These are phyloP conservation scores for Inonotus obliquus DNA, from an alignment of 1,284 basidiomycete genomes.

Conservation along the genomic window DNA sequence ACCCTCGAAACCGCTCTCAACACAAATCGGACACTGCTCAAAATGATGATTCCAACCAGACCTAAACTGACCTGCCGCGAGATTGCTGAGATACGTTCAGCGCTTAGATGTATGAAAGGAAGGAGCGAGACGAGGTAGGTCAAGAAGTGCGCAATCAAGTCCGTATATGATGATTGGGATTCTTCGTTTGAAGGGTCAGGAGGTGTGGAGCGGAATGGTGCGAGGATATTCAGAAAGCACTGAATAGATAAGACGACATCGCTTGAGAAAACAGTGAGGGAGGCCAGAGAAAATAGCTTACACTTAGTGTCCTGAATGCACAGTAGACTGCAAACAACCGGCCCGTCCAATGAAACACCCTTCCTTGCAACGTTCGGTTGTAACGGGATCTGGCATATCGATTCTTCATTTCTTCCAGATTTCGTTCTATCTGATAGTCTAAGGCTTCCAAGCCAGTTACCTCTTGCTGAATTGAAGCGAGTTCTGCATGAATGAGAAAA, in stretches of 20 bases:
- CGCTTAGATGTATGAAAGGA: conserved; percentile 33
- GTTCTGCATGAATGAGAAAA: conserved; percentile 30
- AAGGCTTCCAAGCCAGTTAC: conserved; percentile 60
- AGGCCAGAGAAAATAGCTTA: conserved; percentile 33
- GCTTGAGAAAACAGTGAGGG: not conserved
- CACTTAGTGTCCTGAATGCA: conserved; percentile 56
- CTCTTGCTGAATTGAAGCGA: conserved; percentile 42
- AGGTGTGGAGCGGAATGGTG: conserved; percentile 32
- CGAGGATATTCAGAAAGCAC: conserved; percentile 55
- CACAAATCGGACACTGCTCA: conserved; percentile 63
- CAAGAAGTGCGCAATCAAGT: conserved; percentile 55
- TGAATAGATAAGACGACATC: conserved; percentile 24
- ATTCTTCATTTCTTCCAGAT: conserved; percentile 47
- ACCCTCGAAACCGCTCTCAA: conserved; percentile 62
- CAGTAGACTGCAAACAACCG: conserved; percentile 65
- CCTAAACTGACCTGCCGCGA: conserved; percentile 64
- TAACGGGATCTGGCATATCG: conserved; percentile 47
- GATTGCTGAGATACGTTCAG: conserved; percentile 41
- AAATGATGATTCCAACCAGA: conserved; percentile 68
- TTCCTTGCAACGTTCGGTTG: conserved; percentile 51
- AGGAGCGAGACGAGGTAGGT: conserved; percentile 47
- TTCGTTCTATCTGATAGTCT: conserved; percentile 62
- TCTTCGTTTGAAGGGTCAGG: conserved; percentile 25
- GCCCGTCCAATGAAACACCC: conserved; percentile 42
- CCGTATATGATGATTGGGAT: conserved; percentile 43